phyloP scores from a whole-genome alignment of 805 yeast species.

The Sporopachydermia lactativora region DNA sequence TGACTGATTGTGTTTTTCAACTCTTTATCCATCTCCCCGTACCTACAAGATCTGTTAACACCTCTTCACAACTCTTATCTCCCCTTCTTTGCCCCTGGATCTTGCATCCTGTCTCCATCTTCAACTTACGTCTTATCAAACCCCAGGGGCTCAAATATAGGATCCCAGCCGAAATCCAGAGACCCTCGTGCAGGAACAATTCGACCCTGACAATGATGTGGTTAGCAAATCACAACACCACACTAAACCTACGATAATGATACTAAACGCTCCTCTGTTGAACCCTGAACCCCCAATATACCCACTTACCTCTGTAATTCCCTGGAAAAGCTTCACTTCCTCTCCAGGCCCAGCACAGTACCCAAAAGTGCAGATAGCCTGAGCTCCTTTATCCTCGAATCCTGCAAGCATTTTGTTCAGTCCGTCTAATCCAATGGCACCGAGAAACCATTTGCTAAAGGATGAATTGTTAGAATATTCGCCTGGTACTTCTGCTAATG shows the following conservation, averaged over 20 bases:
- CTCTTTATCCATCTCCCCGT: slow-evolving; percentile 77
- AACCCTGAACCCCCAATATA: no score
- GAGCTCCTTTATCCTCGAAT: slow-evolving; percentile 73
- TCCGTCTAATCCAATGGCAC: slow-evolving; percentile 60
- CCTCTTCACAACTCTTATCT: no score
- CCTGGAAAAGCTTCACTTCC: slow-evolving; percentile 71
- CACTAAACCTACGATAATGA: no score
- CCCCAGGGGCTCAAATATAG: slow-evolving; percentile 76
- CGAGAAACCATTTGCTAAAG: slow-evolving; percentile 71
- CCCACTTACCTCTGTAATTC: slow-evolving; percentile 39
- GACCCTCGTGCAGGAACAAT: slow-evolving; percentile 76
- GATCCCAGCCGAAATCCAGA: slow-evolving; percentile 87
- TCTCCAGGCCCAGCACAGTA: slow-evolving; percentile 71
- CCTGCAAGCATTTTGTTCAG: slow-evolving; percentile 65
- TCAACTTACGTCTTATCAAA: slow-evolving; percentile 36
- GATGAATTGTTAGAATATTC: not conserved
- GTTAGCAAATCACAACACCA: no score
- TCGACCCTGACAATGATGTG: slow-evolving; percentile 39
- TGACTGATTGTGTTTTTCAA: slow-evolving; percentile 78
- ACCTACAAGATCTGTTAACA: slow-evolving; percentile 21
- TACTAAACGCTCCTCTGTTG: no score
- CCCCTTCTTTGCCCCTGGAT: no score
- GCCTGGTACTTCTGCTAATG: slow-evolving; percentile 13
- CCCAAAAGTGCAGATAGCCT: slow-evolving; percentile 87
- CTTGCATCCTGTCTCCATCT: no score